These are phyloP conservation scores for Populus trichocarpa DNA, from an alignment of 441 rosid genomes.

Conservation along the genomic window DNA sequence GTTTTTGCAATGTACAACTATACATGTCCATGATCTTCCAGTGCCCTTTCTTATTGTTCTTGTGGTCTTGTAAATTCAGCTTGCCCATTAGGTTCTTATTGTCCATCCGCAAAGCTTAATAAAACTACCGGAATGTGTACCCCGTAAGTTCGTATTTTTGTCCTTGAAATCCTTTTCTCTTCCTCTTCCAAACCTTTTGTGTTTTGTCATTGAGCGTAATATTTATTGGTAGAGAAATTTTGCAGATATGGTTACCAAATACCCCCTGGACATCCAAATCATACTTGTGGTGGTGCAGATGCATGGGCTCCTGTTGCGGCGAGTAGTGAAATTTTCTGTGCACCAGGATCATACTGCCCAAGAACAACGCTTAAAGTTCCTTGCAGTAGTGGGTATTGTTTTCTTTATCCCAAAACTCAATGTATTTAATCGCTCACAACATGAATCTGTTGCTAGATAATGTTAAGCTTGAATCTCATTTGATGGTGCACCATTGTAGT, in stretches of 20 bases:
- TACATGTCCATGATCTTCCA: background rate
- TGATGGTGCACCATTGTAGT: constrained; percentile 5
- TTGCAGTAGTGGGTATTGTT: constrained; percentile 81
- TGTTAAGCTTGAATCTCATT: constrained; percentile 13
- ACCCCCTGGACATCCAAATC: constrained; percentile 60
- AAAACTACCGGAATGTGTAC: constrained; percentile 51
- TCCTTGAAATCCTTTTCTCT: constrained; percentile 5
- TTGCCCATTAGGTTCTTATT: constrained; percentile 68
- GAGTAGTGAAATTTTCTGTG: constrained; percentile 62
- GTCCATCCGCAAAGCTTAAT: constrained; percentile 60
- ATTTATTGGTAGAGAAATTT: constrained; percentile 20
- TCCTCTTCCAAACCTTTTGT: constrained; percentile 2
- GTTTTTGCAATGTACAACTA: background rate
- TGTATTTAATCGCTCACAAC: constrained; percentile 3
- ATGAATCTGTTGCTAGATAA: background rate
- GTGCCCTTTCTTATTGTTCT: background rate
- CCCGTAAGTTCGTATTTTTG: constrained; percentile 50
- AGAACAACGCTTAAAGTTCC: constrained; percentile 41
- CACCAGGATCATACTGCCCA: constrained; percentile 85
- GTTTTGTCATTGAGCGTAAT: constrained; percentile 4
- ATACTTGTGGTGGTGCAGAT: constrained; percentile 89
- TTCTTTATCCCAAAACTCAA: constrained; percentile 23
- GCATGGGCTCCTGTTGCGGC: constrained; percentile 68
- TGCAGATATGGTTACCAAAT: constrained; percentile 76
- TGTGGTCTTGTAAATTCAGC: constrained; percentile 43